Percentiles rank a stretch among this genome's conserved stretches.
Evolutionary conservation across 495 filamentous ascomycete genomes (phyloP).

Genomic region (Hyphodiscus hymeniophilus): DNA sequence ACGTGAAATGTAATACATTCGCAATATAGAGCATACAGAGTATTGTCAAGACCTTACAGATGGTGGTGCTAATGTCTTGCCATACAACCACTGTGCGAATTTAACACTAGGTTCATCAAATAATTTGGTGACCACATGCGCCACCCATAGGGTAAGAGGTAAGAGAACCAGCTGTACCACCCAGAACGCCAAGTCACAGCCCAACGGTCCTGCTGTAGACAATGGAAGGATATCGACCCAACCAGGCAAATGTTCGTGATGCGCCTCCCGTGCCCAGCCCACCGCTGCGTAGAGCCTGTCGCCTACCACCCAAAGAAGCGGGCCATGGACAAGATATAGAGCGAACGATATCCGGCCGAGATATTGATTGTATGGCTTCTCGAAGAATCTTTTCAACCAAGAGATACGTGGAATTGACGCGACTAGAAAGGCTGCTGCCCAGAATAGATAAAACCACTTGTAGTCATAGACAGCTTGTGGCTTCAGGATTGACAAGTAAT

Average conservation of each 20-base stretch:
- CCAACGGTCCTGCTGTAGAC: slow-evolving; percentile 35
- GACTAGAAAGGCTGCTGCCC: slow-evolving; percentile 44
- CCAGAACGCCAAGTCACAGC: slow-evolving; percentile 46
- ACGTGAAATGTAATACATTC: too few relatives aligned
- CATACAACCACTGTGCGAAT: slow-evolving; percentile 46
- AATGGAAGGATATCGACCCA: slow-evolving; percentile 14
- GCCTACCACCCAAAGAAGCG: slow-evolving; percentile 42
- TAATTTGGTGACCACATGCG: slow-evolving; percentile 45
- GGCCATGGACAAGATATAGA: slow-evolving; percentile 50
- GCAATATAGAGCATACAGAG: too few relatives aligned
- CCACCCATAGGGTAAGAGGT: slow-evolving; percentile 46
- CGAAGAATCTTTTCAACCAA: slow-evolving; percentile 45
- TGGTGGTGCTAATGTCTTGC: slow-evolving; percentile 23
- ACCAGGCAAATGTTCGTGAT: slow-evolving; percentile 27
- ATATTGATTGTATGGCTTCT: slow-evolving; percentile 49
- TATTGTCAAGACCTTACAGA: neutral
- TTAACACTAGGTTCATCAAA: slow-evolving; percentile 49
- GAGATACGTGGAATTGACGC: slow-evolving; percentile 45
- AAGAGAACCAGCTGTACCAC: slow-evolving; percentile 44
- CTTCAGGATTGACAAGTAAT: slow-evolving; percentile 36
- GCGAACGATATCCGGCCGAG: slow-evolving; percentile 49
- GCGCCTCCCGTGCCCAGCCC: slow-evolving; percentile 42
- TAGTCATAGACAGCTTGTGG: slow-evolving; percentile 43
- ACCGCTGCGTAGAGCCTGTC: slow-evolving; percentile 43
- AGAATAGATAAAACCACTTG: slow-evolving; percentile 47